Evolutionary conservation across 1,284 basidiomycete species (phyloP), one percentile per base, ranked within the genome.

Genomic region (Cerrena zonata): DNA sequence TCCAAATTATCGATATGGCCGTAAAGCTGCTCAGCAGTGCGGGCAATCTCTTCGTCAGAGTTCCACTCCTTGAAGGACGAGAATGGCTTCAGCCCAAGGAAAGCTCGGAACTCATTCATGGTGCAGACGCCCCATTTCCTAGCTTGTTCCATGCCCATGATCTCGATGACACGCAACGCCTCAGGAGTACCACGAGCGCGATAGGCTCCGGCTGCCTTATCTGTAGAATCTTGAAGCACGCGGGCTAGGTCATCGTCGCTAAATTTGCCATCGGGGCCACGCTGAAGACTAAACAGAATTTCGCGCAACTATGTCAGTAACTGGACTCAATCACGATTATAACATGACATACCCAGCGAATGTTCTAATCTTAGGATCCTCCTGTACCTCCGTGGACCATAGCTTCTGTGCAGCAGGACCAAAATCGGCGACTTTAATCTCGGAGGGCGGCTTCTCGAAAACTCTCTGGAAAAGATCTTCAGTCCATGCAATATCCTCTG

Each of bases 11-110:
- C 76, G 62, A 91, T 85, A 57, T 89, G 74, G 30, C 75, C 76
- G 63, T 92, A 92, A 13, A 92, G 71, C 25, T 76, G 69, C 50
- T 78, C 74, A 24, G 21, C 5, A 23, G 22, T 42, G 10, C 5
- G 7, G 13, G 80, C 69, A 49, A 93, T 80, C 44, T 74, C 69
- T 7, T 75, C 66, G 56, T 89, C 76, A 0, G 78, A 70, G 62
- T 91, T 93, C 91, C 91, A 94, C 55, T 92, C 86, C 60, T 76
- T 62, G 68, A 92, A 91, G 30, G 58, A 73, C 21, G 59, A 61
- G 58, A 85, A 87, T 70, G 69, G 70, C 60, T 73, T 75, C 48
- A 82, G 61, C 15, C 77, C 75, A 45, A 82, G 68, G 62, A 79
- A 82, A 46, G 68, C 64, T 38, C 83, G 70, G 64, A 86, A 84